Evolutionary conservation across 352 stramenopile genomes (phyloP).

Genomic region (Phytophthora aleatoria): DNA sequence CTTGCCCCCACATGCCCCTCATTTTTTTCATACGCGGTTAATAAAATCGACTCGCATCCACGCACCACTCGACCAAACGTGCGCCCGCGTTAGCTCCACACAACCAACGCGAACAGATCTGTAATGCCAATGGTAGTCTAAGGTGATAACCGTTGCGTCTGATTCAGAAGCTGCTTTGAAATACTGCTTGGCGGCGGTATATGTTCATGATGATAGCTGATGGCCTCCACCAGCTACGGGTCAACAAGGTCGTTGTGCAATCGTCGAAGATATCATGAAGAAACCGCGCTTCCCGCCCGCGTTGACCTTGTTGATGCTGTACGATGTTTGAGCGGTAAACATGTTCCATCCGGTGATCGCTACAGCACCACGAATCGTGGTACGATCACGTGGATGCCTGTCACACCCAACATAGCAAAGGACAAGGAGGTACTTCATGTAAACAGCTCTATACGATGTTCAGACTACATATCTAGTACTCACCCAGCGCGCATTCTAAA

Average conservation of each 20-base stretch:
- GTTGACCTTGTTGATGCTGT: conserved; percentile 6
- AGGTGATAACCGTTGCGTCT: conserved; percentile 2
- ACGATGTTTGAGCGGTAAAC: conserved; percentile 18
- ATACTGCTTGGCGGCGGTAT: no score
- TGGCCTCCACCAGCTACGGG: neutral
- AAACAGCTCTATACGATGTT: neutral
- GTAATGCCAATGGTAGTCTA: neutral
- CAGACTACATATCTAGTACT: no score
- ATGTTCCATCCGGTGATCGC: conserved; percentile 21
- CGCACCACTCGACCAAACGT: no score
- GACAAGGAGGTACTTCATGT: neutral
- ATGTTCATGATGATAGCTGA: neutral
- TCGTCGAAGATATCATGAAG: conserved; percentile 22
- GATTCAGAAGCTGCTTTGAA: conserved; percentile 1
- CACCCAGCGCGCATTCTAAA: neutral
- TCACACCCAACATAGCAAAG: conserved; percentile 1
- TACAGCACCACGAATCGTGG: conserved; percentile 10
- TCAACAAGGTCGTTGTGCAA: conserved; percentile 18
- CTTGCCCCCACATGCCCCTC: conserved; percentile 15
- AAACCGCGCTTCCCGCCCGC: conserved; percentile 5
- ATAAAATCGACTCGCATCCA: no score
- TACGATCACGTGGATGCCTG: conserved; percentile 9
- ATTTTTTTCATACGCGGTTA: conserved; percentile 4
- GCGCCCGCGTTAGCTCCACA: no score
- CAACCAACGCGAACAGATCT: no score